These are phyloP conservation scores for Eleusine indica DNA, from an alignment of 176 grass and related monocot species.

Conservation along the genomic window DNA sequence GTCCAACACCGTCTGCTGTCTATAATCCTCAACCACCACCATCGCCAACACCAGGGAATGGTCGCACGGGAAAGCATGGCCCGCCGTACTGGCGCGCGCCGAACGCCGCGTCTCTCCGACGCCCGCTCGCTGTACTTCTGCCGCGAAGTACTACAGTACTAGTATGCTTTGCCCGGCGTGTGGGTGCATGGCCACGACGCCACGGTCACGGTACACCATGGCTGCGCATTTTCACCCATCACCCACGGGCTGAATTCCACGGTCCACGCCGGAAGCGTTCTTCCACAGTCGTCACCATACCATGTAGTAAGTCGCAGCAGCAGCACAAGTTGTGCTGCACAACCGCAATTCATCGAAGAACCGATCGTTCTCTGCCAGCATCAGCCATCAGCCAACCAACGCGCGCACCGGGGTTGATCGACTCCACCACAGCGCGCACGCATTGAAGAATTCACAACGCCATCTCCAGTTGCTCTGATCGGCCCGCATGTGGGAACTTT, in stretches of 20 bases:
- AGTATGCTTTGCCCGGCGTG: not conserved
- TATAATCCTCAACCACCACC: no score
- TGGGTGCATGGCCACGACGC: not conserved
- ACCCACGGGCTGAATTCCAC: not conserved
- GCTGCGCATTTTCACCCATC: not conserved
- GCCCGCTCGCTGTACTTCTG: no score
- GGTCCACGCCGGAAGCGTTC: not conserved
- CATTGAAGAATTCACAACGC: slow-evolving; percentile 25
- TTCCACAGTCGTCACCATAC: not conserved
- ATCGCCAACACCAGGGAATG: no score
- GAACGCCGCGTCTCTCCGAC: no score
- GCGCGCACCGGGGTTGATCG: not conserved
- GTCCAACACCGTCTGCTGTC: no score
- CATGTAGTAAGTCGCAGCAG: no score
- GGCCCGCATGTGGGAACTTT: slow-evolving; percentile 21
- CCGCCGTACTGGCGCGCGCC: no score
- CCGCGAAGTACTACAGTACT: no score
- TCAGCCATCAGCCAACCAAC: not conserved
- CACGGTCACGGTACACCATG: not conserved
- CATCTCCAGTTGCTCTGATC: not conserved
- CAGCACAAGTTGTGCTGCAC: not conserved
- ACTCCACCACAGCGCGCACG: not conserved
- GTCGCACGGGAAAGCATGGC: no score
- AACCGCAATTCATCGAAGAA: not conserved
- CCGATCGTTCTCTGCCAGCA: not conserved